A percentile compares a stretch with the other conserved stretches of the same genome.
These are phyloP conservation scores for sorghum (Sorghum bicolor) DNA, from an alignment of 176 grass and related monocot species.

Conservation along the genomic window DNA sequence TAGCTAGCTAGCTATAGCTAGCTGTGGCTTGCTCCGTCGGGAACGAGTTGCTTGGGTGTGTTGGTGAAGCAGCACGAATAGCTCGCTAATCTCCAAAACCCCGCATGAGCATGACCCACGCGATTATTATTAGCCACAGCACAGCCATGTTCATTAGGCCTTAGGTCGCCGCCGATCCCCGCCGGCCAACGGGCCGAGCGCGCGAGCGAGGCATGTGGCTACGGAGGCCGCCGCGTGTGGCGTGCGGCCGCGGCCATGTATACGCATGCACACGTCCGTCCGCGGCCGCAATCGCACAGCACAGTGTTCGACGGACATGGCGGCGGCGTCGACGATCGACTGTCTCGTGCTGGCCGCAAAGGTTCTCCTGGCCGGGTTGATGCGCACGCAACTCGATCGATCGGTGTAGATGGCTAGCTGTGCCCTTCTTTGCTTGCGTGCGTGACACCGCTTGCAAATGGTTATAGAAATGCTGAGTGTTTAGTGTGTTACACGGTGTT, in stretches of 20 bases:
- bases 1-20: neutral
- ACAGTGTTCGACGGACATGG: neutral
- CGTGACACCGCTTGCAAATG: neutral
- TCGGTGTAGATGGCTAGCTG: too few species aligned
- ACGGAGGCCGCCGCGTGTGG: neutral
- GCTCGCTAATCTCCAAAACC: slow-evolving; percentile 27
- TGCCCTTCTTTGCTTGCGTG: too few species aligned
- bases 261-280: slow-evolving; percentile 17
- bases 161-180: too few species aligned
- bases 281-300: neutral
- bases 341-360: neutral
- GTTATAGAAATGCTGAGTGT: neutral
- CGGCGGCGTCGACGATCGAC: neutral
- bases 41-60: slow-evolving; percentile 56
- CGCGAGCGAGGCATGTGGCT: slow-evolving; percentile 22
- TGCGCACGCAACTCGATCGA: slow-evolving; percentile 23
- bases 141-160: neutral
- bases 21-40: slow-evolving; percentile 28
- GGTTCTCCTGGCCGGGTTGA: neutral
- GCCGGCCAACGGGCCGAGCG: neutral
- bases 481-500: too few species aligned
- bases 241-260: slow-evolving; percentile 26
- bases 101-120: neutral
- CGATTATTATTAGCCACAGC: neutral
- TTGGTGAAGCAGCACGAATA: slow-evolving; percentile 35